Base-by-base conservation (phyloP, 2,329 filamentous ascomycete species). In the Pseudophaeomoniella oleicola region DNA sequence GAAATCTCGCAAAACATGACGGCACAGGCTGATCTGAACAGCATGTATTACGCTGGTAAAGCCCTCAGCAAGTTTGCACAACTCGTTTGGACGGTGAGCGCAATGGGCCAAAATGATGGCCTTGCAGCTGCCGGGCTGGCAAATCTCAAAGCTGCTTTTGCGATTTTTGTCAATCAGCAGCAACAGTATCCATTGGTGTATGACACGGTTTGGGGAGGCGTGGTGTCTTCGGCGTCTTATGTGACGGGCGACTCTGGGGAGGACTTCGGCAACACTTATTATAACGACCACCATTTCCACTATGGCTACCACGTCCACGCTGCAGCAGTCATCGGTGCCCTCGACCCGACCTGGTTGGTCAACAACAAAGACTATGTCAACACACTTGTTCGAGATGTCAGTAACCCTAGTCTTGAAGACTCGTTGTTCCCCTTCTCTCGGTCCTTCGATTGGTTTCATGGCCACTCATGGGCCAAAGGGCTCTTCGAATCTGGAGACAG, bases 41-140 rank as follows among this genome's bases (percentile, higher is more conserved):
- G 85, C 27, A 87, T 94, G 75, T 96, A 96, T 58, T 94, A 80
- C 56, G 82, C 81, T 46, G 90, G 90, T 47, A 96, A 88, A 66
- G 80, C 75, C 1, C 60, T 90, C 13, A 79, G 77, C 43, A 88
- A 88, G 53, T 87, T 85, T 55, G 82, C 80, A 1, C 64, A 65
- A 12, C 62, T 87, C 17, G 59, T 83, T 29, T 78, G 81, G 47
- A 71, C 75, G 0, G 65, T 77, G 30, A 64, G 75, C 40, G 70
- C 81, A 44, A 57, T 88, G 42, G 55, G 81, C 4, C 64, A 66
- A 9, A 71, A 85, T 45, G 54, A 59, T 22, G 59, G 57, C 2
- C 53, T 81, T 18, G 74, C 75, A 0, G 62, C 71, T 40, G 59
- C 62, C 4, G 75, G 75, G 0, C 55, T 87, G 34, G 55, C 55